phyloP scores from a whole-genome alignment of 768 basidiomycete genomes.

The Botryobasidium botryosum region DNA sequence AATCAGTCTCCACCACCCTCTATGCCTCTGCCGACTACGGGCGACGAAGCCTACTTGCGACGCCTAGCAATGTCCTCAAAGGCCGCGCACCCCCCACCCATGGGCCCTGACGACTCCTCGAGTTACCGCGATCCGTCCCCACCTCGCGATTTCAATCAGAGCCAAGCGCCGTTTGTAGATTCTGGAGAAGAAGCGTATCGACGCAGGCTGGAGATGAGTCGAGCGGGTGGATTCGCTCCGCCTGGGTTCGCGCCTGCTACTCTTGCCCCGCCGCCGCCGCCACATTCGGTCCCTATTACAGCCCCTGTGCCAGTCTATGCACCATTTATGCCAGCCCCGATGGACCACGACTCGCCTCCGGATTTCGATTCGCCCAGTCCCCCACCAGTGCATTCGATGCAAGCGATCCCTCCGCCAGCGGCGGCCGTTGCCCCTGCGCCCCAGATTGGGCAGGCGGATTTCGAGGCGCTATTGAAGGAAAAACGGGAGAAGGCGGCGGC shows the following conservation, averaged over 20 bases:
- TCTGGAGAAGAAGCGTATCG: conserved; percentile 57
- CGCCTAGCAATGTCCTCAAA: too few species aligned
- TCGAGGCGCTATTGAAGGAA: conserved; percentile 42
- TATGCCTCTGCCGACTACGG: too few species aligned
- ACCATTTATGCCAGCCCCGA: background rate
- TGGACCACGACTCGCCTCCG: background rate
- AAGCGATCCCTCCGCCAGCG: background rate
- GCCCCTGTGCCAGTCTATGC: conserved; percentile 10
- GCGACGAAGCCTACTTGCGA: too few species aligned
- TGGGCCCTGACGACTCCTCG: too few species aligned
- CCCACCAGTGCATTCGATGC: too few species aligned
- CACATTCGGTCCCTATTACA: conserved; percentile 18
- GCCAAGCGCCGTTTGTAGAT: conserved; percentile 20
- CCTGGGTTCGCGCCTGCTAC: conserved; percentile 12
- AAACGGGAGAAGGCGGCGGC: conserved; percentile 54
- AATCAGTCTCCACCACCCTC: too few species aligned
- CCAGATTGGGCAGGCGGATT: conserved; percentile 18
- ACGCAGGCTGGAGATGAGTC: conserved; percentile 41
- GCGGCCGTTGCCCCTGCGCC: background rate
- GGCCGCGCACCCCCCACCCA: too few species aligned
- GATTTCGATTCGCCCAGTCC: too few species aligned
- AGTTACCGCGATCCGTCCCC: too few species aligned
- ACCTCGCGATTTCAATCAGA: too few species aligned
- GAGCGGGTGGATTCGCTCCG: conserved; percentile 10
- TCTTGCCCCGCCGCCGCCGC: conserved; percentile 9